phyloP scores from a whole-genome alignment of 345 rosid genomes.

The Cardiospermum halicacabum region DNA sequence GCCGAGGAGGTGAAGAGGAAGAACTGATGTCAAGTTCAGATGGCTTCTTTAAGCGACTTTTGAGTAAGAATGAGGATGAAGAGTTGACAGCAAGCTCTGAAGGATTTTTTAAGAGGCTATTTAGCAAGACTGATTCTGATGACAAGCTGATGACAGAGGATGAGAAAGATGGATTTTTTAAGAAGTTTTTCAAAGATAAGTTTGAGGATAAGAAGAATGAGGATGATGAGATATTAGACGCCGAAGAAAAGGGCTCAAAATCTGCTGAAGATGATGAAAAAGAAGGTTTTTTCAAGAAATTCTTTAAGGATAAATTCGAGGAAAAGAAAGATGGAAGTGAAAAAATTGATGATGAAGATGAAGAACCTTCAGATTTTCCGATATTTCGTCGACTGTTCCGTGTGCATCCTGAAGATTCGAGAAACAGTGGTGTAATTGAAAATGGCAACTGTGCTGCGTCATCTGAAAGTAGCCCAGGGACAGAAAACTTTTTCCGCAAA shows the following conservation, averaged over 20 bases:
- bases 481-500: constrained; percentile 94
- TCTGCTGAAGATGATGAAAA: constrained; percentile 77
- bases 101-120: constrained; percentile 74
- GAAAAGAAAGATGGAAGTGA: constrained; percentile 75
- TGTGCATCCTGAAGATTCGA: constrained; percentile 90
- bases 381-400: constrained; percentile 78
- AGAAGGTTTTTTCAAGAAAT: constrained; percentile 83
- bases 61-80: too few species aligned
- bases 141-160: constrained; percentile 50
- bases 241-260: constrained; percentile 52
- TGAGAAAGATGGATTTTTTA: constrained; percentile 81
- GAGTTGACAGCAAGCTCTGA: constrained; percentile 49
- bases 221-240: constrained; percentile 29
- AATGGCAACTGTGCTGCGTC: constrained; percentile 43
- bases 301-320: constrained; percentile 78
- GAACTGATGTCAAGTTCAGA: constrained; percentile 13
- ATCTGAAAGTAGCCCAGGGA: constrained; percentile 90
- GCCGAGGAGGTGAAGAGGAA: constrained; percentile 66
- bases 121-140: constrained; percentile 54
- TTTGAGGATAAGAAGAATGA: constrained; percentile 66
- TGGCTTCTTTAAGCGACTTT: too few species aligned
- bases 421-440: constrained; percentile 47
- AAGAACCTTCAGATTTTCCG: constrained; percentile 81
- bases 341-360: constrained; percentile 63
- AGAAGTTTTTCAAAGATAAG: constrained; percentile 77